Evolutionary conservation across 2,329 filamentous ascomycete species (phyloP).

Genomic region (Mariannaea elegans): DNA sequence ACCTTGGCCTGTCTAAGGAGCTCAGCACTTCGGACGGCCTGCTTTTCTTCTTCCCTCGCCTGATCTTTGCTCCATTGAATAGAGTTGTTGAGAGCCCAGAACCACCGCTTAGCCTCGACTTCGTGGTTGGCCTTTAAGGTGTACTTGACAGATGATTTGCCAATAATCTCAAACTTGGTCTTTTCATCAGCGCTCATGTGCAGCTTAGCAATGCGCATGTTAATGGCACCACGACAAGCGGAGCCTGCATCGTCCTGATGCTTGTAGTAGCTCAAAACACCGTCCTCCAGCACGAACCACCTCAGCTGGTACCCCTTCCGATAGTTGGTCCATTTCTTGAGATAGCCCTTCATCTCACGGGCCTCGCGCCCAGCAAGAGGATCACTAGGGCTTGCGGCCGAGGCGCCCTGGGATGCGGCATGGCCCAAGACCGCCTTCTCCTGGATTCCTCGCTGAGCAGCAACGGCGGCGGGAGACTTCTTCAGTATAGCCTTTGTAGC

Average conservation of each 20-base stretch:
- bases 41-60: constrained; percentile 86
- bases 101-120: constrained; percentile 98
- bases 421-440: constrained; percentile 95
- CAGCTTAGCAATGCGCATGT: constrained; percentile 95
- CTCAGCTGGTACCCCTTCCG: constrained; percentile 95
- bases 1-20: constrained; percentile 81
- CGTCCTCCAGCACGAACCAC: constrained; percentile 98
- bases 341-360: constrained; percentile 96
- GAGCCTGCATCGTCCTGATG: constrained; percentile 97
- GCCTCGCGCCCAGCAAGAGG: constrained; percentile 82
- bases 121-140: constrained; percentile 97
- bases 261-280: constrained; percentile 98
- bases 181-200: constrained; percentile 98
- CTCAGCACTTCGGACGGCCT: constrained; percentile 78
- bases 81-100: constrained; percentile 98
- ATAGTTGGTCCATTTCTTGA: constrained; percentile 99
- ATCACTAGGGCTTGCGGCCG: constrained; percentile 64
- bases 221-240: constrained; percentile 96
- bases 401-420: constrained; percentile 63
- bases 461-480: constrained; percentile 91
- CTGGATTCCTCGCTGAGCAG: constrained; percentile 93
- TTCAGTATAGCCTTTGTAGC: constrained; percentile 88
- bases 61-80: constrained; percentile 99
- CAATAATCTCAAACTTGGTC: constrained; percentile 96
- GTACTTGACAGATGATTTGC: constrained; percentile 98